Conservation (phyloP, 805 yeast species). For the Zygosaccharomyces siamensis region DNA sequence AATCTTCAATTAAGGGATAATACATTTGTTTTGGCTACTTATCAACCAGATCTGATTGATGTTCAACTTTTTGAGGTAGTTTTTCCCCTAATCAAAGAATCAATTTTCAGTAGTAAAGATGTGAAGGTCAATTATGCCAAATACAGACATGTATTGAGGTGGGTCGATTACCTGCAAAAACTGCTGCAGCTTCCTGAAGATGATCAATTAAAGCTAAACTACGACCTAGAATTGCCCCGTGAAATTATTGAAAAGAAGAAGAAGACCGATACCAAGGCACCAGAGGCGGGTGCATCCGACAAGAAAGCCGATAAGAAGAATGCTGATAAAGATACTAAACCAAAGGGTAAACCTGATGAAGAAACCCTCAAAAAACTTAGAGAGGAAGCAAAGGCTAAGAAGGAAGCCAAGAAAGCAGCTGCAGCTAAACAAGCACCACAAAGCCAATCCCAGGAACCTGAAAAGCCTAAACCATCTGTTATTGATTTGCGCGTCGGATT, state of each 20-base stretch:
- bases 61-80: slow-evolving; percentile 61
- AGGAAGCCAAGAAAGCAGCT: slow-evolving; percentile 53
- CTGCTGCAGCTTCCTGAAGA: slow-evolving; percentile 50
- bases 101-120: slow-evolving; percentile 45
- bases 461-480: slow-evolving; percentile 73
- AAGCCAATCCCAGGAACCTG: slow-evolving; percentile 39
- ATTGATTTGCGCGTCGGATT: slow-evolving; percentile 94
- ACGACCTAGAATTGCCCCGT: slow-evolving; percentile 62
- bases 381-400: slow-evolving; percentile 56
- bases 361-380: slow-evolving; percentile 43
- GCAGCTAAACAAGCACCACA: slow-evolving; percentile 45
- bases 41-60: slow-evolving; percentile 63
- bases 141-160: slow-evolving; percentile 82
- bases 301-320: slow-evolving; percentile 24
- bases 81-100: slow-evolving; percentile 52
- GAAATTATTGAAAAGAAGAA: slow-evolving; percentile 59
- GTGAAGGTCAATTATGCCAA: slow-evolving; percentile 49
- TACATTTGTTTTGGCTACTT: slow-evolving; percentile 66
- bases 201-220: slow-evolving; percentile 55
- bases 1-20: slow-evolving; percentile 63
- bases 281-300: slow-evolving; percentile 16
- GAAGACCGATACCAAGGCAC: slow-evolving; percentile 37
- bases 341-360: slow-evolving; percentile 45
- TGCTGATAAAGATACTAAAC: slow-evolving; percentile 34
- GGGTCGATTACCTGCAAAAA: slow-evolving; percentile 86